Base-by-base conservation (phyloP, 768 basidiomycete genomes). In the Podaxis sp. region DNA sequence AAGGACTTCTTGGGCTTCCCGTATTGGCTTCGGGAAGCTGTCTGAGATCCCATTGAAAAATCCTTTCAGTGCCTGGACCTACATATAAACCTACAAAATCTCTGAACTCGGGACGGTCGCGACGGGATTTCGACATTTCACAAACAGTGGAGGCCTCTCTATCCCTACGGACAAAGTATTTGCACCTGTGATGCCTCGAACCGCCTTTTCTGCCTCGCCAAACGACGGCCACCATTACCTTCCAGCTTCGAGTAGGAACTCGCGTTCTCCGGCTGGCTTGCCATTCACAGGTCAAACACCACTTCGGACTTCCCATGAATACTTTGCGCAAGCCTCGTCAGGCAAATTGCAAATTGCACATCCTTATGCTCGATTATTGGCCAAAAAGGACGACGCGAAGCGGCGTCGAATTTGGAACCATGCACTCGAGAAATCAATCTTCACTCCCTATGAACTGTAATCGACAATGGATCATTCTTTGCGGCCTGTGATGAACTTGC, bases 341-440 rank as follows among this genome's bases (percentile, higher is more conserved):
- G 59, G 61, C 44, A 65, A 59, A 38, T 57, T 65, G 44, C 65
- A 70, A 27, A 79, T 88, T 59, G 74, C 80, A 0, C 87, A 89
- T 62, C 88, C 88, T 0, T 90, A 90, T 63, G 85, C 88, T 4
- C 83, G 88, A 59, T 78, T 89, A 9, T 82, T 83, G 63, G 85
- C 86, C 3, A 86, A 85, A 68, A 84, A 84, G 50, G 80, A 82
- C 51, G 80, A 80, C 51, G 77, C 80, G 4, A 90, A 90, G 71
- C 83, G 86, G 3, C 80, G 89, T 16, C 87, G 85, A 68, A 87
- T 88, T 14, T 91, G 90, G 90, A 87, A 86, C 52, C 90, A 90
- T 63, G 83, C 84, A 1, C 81, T 90, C 60, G 90, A 91, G 71
- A 90, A 90, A 68, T 77, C 77, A 13, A 76, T 91, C 25, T 91